Percentiles rank a stretch among this genome's conserved stretches.
Conservation (phyloP, 768 basidiomycete species). For the Hygrophorus russula region DNA sequence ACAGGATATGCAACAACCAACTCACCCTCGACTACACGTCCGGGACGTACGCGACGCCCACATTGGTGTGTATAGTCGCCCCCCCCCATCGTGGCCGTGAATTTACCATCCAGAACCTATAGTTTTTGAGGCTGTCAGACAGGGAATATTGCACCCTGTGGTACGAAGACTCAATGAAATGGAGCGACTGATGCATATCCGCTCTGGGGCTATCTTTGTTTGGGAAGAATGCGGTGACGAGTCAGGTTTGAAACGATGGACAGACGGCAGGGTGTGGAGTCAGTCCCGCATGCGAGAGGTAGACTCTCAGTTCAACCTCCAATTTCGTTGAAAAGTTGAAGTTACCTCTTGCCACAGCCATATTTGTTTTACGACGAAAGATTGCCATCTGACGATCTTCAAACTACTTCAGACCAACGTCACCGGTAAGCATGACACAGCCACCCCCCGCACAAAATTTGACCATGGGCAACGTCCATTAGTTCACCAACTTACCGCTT, state of each 20-base stretch:
- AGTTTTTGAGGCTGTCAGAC: slow-evolving; percentile 55
- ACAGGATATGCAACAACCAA: slow-evolving; percentile 42
- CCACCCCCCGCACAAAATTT: neutral
- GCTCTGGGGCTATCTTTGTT: slow-evolving; percentile 53
- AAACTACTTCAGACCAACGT: slow-evolving; percentile 22
- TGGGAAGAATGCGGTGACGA: slow-evolving; percentile 65
- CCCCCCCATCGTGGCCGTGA: too few species aligned
- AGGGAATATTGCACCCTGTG: slow-evolving; percentile 39
- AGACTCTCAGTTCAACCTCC: slow-evolving; percentile 4
- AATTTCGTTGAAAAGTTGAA: slow-evolving; percentile 1
- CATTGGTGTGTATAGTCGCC: too few species aligned
- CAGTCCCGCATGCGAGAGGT: slow-evolving; percentile 59
- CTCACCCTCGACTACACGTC: slow-evolving; percentile 54
- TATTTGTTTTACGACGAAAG: slow-evolving; percentile 65
- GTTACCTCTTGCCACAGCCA: slow-evolving; percentile 27
- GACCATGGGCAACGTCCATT: slow-evolving; percentile 6
- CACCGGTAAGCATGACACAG: slow-evolving; percentile 23
- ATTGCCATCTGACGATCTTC: slow-evolving; percentile 31
- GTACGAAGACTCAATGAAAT: slow-evolving; percentile 49
- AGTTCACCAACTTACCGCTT: slow-evolving; percentile 40
- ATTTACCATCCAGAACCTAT: slow-evolving; percentile 11
- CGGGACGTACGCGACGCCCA: slow-evolving; percentile 58
- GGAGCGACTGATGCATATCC: slow-evolving; percentile 43
- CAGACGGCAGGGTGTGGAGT: slow-evolving; percentile 60
- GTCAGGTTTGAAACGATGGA: slow-evolving; percentile 56